Percentiles rank a stretch among this genome's conserved stretches.
These are phyloP conservation scores for Zygnema circumcarinatum DNA, from an alignment of 139 green algal species.

Conservation along the genomic window DNA sequence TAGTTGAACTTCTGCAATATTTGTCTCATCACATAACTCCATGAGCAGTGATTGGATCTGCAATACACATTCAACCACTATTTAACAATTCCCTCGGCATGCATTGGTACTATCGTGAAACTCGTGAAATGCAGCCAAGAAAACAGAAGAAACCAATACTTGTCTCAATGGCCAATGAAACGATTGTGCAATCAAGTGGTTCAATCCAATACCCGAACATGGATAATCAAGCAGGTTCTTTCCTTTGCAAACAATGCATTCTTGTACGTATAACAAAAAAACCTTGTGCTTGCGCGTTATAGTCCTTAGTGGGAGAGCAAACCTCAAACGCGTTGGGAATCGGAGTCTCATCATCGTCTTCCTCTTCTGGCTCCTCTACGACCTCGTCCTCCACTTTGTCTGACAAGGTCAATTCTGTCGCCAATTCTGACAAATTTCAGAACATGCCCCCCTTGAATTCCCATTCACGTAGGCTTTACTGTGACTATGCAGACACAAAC, in stretches of 20 bases:
- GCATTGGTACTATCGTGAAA: too few species aligned
- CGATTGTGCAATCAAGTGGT: too few species aligned
- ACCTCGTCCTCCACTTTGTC: neutral
- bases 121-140: too few species aligned
- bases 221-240: neutral
- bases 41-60: constrained; percentile 57
- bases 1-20: constrained; percentile 41
- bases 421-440: neutral
- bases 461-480: neutral
- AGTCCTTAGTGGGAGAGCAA: neutral
- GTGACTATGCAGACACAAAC: neutral
- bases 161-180: too few species aligned
- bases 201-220: too few species aligned
- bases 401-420: neutral
- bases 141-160: neutral
- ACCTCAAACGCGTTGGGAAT: neutral
- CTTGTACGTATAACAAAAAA: neutral
- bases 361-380: neutral
- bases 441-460: too few species aligned
- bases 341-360: neutral
- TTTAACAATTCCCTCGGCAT: neutral
- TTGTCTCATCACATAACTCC: constrained; percentile 58
- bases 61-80: neutral
- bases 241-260: neutral
- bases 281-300: neutral